Base-by-base conservation (phyloP, 2,329 filamentous ascomycete genomes). In the Lasiodiplodia gonubiensis region DNA sequence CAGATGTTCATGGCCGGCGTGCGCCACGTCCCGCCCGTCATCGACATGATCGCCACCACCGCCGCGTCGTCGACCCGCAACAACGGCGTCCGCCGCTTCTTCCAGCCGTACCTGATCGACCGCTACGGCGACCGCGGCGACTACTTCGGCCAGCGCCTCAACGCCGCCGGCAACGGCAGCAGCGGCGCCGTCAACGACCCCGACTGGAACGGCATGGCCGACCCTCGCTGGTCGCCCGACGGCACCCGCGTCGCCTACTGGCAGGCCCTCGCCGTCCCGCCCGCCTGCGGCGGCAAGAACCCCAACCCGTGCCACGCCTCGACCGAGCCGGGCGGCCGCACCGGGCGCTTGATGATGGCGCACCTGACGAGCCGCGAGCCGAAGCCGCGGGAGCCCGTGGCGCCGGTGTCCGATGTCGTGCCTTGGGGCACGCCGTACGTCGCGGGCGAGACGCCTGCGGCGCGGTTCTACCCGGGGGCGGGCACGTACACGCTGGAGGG, bases 181-280 rank as follows among this genome's bases (percentile, higher is more conserved):
- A 1, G 71, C 18, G 80, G 80, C 1, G 77, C 72, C 63, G 68
- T 81, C n/a, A 80, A 81, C 64, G 82, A 84, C 64, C 79, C 82
- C 0, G 76, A 82, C 30, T 85, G 83, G 83, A 85, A 85, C 69
- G 83, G 75, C 4, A 72, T 74, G 12, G 83, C 83, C 5, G 83
- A 85, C 70, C 83, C 81, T 2, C 74, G 71, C 1, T 82, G 75
- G 53, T 81, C 79, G 2, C 74, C 70, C 1, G 83, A 85, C 68
- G 77, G 78, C 5, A 84, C 81, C 0, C 70, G 74, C 1, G 77
- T 85, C 42, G 78, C 78, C 0, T 85, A 81, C 69, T 83, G 73
- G 72, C 80, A 85, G 69, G 73, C 72, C 3, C 71, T 81, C 7
- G 76, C 78, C 0, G 69, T 77, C 1, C 68, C 76, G 0, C 83